Evolutionary conservation across 2,329 filamentous ascomycete genomes (phyloP), one percentile per base, ranked within the genome.

Genomic region (Septoria linicola): DNA sequence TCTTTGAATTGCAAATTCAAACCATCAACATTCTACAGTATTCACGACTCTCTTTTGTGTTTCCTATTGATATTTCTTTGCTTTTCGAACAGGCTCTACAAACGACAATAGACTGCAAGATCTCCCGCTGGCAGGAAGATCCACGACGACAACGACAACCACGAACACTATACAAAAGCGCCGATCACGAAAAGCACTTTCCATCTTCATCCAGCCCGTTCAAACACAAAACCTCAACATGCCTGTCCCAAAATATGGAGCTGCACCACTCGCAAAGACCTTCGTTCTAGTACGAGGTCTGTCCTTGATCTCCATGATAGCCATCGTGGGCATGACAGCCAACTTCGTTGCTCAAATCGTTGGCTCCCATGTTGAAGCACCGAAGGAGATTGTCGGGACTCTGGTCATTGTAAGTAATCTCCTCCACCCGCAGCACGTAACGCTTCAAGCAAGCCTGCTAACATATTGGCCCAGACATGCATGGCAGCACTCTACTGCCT

Each of bases 271-370:
- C 60, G 89, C 87, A 69, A 82, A 85, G 62, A 87, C 86, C 61
- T 95, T 95, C 74, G 83, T 88, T 52, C 75, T 83, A 59, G 80
- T 86, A 60, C 85, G 91, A 41, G 77, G 79, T 51, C 77, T 91
- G 60, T 84, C 95, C 68, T 78, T 82, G 53, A 72, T 87, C 57
- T 82, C 81, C 20, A 84, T 96, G 66, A 76, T 93, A 51, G 76
- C 84, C 52, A 83, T 93, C 59, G 85, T 95, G 59, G 89, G 89
- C 39, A 81, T 96, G 68, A 83, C 83, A 0, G 82, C 86, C 64
- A 89, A 91, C 70, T 95, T 96, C 71, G 84, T 95, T 63, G 78
- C 83, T 19, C 79, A 88, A 61, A 89, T 95, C 67, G 81, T 89
- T 37, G 73, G 76, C 36, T 80, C 77, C 17, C 79, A 84, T 57